Evolutionary conservation across 305 asterid genomes (phyloP).

Genomic region (Plantago lanceolata): DNA sequence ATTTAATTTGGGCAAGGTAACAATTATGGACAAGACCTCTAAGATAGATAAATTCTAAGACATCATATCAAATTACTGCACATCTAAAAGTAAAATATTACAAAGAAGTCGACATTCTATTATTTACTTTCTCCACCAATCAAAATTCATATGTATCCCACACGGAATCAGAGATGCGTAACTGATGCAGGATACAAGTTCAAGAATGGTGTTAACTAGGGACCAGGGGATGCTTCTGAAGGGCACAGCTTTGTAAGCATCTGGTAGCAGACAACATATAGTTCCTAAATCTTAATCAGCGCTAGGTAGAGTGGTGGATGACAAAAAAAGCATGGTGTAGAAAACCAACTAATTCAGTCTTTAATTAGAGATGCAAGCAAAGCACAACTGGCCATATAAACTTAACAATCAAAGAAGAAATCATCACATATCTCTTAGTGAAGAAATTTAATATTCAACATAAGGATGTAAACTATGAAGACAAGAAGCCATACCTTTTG

Average conservation of each 20-base stretch:
- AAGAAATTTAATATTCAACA: not conserved
- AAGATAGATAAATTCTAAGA: not conserved
- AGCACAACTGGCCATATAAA: too few species aligned
- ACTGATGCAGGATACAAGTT: not conserved
- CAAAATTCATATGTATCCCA: not conserved
- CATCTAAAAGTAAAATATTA: not conserved
- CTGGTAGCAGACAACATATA: not conserved
- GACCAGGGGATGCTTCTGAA: not conserved
- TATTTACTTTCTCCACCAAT: not conserved
- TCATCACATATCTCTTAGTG: not conserved
- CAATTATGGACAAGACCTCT: not conserved
- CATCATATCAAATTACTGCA: not conserved
- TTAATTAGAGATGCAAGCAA: too few species aligned
- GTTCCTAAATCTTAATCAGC: too few species aligned
- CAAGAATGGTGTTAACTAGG: not conserved
- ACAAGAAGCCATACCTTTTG: constrained; percentile 50
- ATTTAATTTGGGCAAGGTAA: too few species aligned
- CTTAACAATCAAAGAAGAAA: not conserved
- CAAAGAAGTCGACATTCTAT: not conserved
- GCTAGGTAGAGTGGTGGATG: too few species aligned
- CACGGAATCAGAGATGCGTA: not conserved
- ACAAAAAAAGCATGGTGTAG: too few species aligned
- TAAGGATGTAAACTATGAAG: constrained; percentile 1
- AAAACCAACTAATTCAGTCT: not conserved
- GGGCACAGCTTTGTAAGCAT: not conserved